Evolutionary conservation across 768 basidiomycete genomes (phyloP).

Genomic region (Leucogyrophana mollusca): DNA sequence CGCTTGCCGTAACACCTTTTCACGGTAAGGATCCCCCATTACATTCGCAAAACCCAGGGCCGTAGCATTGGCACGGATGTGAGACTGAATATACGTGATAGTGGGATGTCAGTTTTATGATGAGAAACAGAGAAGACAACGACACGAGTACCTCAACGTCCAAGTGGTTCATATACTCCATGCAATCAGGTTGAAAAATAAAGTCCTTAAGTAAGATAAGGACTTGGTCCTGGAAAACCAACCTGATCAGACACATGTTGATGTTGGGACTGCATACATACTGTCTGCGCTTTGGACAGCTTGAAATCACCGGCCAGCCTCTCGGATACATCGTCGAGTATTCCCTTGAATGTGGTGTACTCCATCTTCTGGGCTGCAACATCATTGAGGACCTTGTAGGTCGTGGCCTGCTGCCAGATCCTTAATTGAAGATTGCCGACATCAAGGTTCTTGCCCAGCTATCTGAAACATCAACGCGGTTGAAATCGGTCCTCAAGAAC

Average conservation of each 20-base stretch:
- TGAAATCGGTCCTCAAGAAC: neutral
- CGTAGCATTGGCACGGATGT: neutral
- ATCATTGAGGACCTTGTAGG: neutral
- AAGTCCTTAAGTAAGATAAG: neutral
- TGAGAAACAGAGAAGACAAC: neutral
- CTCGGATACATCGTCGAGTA: constrained; percentile 7
- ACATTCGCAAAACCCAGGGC: neutral
- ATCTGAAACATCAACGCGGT: neutral
- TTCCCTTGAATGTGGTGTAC: neutral
- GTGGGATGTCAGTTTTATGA: neutral
- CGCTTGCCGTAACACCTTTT: neutral
- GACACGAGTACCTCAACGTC: neutral
- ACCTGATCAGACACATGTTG: neutral
- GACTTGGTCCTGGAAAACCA: neutral
- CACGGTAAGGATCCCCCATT: neutral
- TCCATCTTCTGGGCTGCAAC: neutral
- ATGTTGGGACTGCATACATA: too few species aligned
- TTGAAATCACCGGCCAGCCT: constrained; percentile 10
- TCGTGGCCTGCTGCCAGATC: neutral
- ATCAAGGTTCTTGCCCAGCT: neutral
- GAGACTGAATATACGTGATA: neutral
- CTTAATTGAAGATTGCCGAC: neutral
- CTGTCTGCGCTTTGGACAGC: constrained; percentile 14
- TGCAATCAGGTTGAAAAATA: neutral
- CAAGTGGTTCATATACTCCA: neutral